Percentiles rank a stretch among this genome's conserved stretches.
These are phyloP conservation scores for Evansstolkia leycettana DNA, from an alignment of 495 filamentous ascomycete genomes.

Conservation along the genomic window DNA sequence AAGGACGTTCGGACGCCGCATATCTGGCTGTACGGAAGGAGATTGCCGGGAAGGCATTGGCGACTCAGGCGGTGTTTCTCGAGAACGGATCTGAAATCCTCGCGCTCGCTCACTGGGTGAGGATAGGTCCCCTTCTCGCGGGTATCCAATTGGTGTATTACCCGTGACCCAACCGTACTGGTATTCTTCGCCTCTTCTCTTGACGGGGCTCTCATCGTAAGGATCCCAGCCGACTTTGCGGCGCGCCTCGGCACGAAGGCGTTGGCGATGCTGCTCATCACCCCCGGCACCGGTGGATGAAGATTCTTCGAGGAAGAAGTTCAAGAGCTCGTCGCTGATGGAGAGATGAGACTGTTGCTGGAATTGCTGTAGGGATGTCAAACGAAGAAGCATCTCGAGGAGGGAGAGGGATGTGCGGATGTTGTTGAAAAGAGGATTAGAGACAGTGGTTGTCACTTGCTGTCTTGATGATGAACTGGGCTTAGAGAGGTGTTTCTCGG, in stretches of 20 bases:
- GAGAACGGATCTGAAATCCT: slow-evolving; percentile 23
- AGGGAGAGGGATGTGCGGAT: slow-evolving; percentile 82
- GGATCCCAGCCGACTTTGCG: slow-evolving; percentile 83
- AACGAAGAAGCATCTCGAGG: slow-evolving; percentile 84
- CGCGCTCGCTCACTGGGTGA: slow-evolving; percentile 17
- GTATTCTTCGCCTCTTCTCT: slow-evolving; percentile 50
- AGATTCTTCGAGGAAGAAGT: slow-evolving; percentile 85
- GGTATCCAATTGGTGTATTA: slow-evolving; percentile 11
- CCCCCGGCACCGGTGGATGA: slow-evolving; percentile 59
- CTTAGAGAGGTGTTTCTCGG: slow-evolving; percentile 5
- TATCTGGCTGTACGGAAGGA: slow-evolving; percentile 10
- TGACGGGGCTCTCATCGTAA: slow-evolving; percentile 60
- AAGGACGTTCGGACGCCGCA: slow-evolving; percentile 11
- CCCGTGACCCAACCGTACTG: slow-evolving; percentile 26
- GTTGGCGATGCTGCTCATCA: slow-evolving; percentile 56
- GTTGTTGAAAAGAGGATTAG: slow-evolving; percentile 29
- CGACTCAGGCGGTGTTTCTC: slow-evolving; percentile 29
- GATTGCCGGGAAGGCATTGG: slow-evolving; percentile 11
- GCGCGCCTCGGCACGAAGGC: slow-evolving; percentile 59
- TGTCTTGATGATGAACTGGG: slow-evolving; percentile 1
- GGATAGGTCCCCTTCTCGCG: slow-evolving; percentile 13
- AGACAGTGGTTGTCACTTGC: slow-evolving; percentile 22
- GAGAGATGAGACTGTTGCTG: slow-evolving; percentile 86
- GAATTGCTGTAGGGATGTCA: slow-evolving; percentile 91
- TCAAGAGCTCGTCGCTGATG: slow-evolving; percentile 88